Evolutionary conservation across 164 flowering plant species (phyloP).

Genomic region (Nymphaea colorata): DNA sequence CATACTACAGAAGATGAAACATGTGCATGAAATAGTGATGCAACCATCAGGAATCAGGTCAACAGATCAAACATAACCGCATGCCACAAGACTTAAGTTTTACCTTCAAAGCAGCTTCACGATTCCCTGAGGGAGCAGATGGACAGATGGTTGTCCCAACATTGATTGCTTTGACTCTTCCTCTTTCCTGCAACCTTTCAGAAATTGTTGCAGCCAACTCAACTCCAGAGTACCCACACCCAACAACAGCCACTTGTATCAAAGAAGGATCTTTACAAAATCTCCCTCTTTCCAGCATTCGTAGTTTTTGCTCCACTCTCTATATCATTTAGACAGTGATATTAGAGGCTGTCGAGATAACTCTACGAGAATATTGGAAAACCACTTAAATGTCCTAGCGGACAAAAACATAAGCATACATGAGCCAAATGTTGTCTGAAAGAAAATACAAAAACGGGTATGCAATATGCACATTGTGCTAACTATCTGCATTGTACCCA

Average conservation of each 20-base stretch:
- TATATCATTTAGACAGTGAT: slow-evolving; percentile 19
- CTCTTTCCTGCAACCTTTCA: slow-evolving; percentile 69
- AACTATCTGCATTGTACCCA: no score
- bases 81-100: slow-evolving; percentile 3
- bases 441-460: no score
- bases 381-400: no score
- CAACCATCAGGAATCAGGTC: background rate
- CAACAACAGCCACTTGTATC: slow-evolving; percentile 70
- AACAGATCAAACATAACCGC: background rate
- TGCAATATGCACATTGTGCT: no score
- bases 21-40: no score
- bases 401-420: background rate
- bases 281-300: slow-evolving; percentile 47
- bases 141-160: slow-evolving; percentile 60
- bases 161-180: slow-evolving; percentile 73
- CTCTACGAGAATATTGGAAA: background rate
- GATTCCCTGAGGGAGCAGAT: slow-evolving; percentile 75
- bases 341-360: background rate
- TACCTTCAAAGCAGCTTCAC: slow-evolving; percentile 85
- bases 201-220: slow-evolving; percentile 94
- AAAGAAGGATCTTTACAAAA: slow-evolving; percentile 44
- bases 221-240: slow-evolving; percentile 94
- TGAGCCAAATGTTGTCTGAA: no score
- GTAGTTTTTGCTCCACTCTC: slow-evolving; percentile 59
- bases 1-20: background rate